Base-by-base conservation (phyloP, 2,329 filamentous ascomycete species). In the Xylariaceae sp. region DNA sequence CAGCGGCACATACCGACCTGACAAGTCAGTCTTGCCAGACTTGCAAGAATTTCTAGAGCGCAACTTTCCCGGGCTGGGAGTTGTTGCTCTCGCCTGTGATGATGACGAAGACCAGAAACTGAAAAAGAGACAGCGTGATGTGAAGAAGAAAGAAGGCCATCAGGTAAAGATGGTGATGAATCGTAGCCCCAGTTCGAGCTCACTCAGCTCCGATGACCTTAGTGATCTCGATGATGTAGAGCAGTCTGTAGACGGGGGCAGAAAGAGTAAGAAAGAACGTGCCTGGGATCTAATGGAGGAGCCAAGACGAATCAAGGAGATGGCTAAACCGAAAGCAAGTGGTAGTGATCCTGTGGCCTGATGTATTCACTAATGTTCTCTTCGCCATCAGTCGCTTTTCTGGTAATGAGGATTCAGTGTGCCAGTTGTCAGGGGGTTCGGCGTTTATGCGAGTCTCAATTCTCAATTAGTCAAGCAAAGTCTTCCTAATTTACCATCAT, bases 1-100 rank as follows among this genome's bases (percentile, higher is more conserved):
- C 68, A 90, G 85, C 47, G 92, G 92, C 11, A 97, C 92, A 0
- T 97, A 97, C 67, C 82, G 92, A 0, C 92, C 92, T 0, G 90
- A 95, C 63, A 86, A 87, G 48, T 77, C 83, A 11, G 76, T 89
- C 10, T 77, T 97, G 1, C 87, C 88, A 0, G 66, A 84, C 1
- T 75, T 97, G 1, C 83, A 85, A 45, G 63, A 74, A 11, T 95
- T 90, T 63, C 70, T 97, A 2, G 72, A 83, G 31, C 68, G 67
- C 19, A 90, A 92, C 57, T 83, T 96, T 32, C 88, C 89, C 0
- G 90, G 89, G 0, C 71, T 97, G 1, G 82, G 86, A 45, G 75
- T 96, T 41, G 75, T 84, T 0, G 82, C 82, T 0, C 80, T 92
- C 59, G 86, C 90, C 63, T 95, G 89, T 71, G 89, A 90, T 49